Conservation (phyloP, 148 eudicot genomes). For the Chenopodium berlandieri region DNA sequence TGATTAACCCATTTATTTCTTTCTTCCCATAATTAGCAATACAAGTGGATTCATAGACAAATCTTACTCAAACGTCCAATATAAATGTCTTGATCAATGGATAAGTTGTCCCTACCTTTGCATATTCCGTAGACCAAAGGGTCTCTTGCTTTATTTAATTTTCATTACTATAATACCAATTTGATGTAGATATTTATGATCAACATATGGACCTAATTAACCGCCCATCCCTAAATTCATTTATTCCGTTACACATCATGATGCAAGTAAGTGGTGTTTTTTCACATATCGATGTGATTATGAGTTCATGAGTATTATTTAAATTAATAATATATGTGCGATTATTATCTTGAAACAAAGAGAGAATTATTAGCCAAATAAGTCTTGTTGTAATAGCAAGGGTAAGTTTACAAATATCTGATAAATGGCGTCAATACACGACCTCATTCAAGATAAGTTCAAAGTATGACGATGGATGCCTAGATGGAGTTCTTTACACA, state of each 20-base stretch:
- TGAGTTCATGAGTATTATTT: not conserved
- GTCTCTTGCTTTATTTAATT: not conserved
- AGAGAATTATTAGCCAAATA: too few relatives aligned
- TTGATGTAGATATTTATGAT: slow-evolving; percentile 20
- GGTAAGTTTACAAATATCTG: too few relatives aligned
- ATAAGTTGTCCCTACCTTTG: slow-evolving; percentile 28
- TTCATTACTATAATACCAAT: not conserved
- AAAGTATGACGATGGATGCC: too few relatives aligned
- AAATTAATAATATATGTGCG: too few relatives aligned
- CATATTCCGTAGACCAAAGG: slow-evolving; percentile 21
- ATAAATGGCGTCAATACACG: too few relatives aligned
- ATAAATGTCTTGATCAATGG: slow-evolving; percentile 14
- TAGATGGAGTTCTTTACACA: too few relatives aligned
- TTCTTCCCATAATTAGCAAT: slow-evolving; percentile 3
- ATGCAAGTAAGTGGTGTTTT: not conserved
- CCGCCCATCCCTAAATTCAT: not conserved
- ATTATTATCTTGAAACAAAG: too few relatives aligned
- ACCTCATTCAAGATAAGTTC: too few relatives aligned
- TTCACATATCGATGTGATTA: not conserved
- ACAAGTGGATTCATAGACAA: slow-evolving; percentile 24
- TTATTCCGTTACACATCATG: not conserved
- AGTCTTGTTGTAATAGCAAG: too few relatives aligned
- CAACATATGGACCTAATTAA: slow-evolving; percentile 13
- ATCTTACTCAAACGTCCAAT: slow-evolving; percentile 8
- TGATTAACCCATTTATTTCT: not conserved